These are phyloP conservation scores for Claviceps quebecensis DNA, from an alignment of 2,329 filamentous ascomycete species.

Conservation along the genomic window DNA sequence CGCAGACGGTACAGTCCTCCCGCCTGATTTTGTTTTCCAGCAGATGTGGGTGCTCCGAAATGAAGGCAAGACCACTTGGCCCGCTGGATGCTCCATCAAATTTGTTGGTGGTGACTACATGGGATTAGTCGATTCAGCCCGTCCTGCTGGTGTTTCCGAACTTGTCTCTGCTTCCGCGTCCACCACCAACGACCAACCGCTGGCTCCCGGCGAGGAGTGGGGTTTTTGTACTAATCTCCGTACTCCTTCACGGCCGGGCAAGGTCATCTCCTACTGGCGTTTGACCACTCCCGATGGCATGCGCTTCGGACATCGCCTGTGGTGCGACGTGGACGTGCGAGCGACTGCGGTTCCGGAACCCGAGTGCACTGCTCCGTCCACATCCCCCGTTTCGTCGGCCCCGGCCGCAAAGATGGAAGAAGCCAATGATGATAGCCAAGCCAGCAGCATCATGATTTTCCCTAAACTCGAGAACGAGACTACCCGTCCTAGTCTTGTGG, in stretches of 20 bases:
- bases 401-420: slow-evolving; percentile 16
- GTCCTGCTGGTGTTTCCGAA: slow-evolving; percentile 63
- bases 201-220: slow-evolving; percentile 61
- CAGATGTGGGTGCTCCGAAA: slow-evolving; percentile 91
- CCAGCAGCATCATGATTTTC: slow-evolving; percentile 75
- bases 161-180: slow-evolving; percentile 71
- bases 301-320: slow-evolving; percentile 84
- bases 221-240: slow-evolving; percentile 77
- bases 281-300: slow-evolving; percentile 66
- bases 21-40: slow-evolving; percentile 60
- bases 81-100: slow-evolving; percentile 75
- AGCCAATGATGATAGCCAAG: slow-evolving; percentile 10
- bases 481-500: slow-evolving; percentile 64
- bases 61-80: slow-evolving; percentile 66
- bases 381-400: neutral
- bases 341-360: slow-evolving; percentile 13
- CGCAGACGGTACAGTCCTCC: slow-evolving; percentile 59
- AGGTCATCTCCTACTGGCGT: slow-evolving; percentile 91
- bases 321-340: slow-evolving; percentile 78
- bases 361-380: slow-evolving; percentile 12
- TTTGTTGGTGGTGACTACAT: slow-evolving; percentile 94
- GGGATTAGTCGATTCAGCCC: slow-evolving; percentile 73
- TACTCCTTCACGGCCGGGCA: slow-evolving; percentile 62
- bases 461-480: slow-evolving; percentile 93
- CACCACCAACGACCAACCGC: slow-evolving; percentile 54